Evolutionary conservation across 2,329 filamentous ascomycete genomes (phyloP), one percentile per base, ranked within the genome.

Genomic region (Aurifilum marmelostoma): DNA sequence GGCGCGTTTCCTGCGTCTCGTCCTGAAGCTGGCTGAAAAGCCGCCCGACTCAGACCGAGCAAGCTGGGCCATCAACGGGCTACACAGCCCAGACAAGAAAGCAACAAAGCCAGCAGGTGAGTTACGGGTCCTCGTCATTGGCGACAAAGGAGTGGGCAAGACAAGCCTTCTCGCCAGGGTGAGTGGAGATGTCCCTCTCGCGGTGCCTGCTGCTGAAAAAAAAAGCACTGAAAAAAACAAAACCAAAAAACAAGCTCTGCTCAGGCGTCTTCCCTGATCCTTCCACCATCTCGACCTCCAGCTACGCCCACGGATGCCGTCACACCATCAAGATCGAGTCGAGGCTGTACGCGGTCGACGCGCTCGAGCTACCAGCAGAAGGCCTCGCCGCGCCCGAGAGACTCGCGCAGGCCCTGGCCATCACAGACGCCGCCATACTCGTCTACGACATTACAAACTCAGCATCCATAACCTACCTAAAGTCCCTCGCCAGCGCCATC

Each of bases 381-480:
- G 75, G 79, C 66, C 71, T 81, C 3, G 72, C 71, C n/a, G 72
- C 73, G 69, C 75, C 75, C 66, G 75, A 76, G 6, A 74, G 76
- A 43, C 77, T 82, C n/a, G 75, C 75, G 47, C 77, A 81, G 50
- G 80, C 80, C 1, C 73, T 81, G 27, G 73, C 74, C 65, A 79
- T 81, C 59, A 82, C 81, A n/a, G 80, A 82, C 54, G 80, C 79
- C 5, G 80, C 78, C 2, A 72, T 81, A 1, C 70, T 80, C 1
- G 72, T 80, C n/a, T 80, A 80, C 72, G 75, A 76, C 67, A 74
- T 77, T n/a, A 68, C 71, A 56, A 74, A 77, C 54, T 59, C 69
- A 6, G 66, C 72, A 18, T 78, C 78, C 0, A 74, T 79, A 6
- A 64, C 60, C 12, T 71, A 62, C 32, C 67, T 71, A n/a, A 69